Evolutionary conservation across 345 rosid genomes (phyloP), one percentile per base, ranked within the genome.

Genomic region (Brassica incana): DNA sequence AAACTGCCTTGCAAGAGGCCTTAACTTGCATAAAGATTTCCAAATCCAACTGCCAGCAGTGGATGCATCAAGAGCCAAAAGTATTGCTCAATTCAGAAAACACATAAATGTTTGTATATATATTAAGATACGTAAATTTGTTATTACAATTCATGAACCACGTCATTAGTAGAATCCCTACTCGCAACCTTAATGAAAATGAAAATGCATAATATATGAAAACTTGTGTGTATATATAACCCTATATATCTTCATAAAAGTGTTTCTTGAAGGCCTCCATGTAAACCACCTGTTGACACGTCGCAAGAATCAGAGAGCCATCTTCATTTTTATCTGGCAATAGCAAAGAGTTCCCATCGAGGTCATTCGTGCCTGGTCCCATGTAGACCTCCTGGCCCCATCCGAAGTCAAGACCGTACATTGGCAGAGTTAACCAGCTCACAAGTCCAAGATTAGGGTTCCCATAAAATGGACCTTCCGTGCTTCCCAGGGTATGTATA

Each of bases 401-500:
- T 33, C 94, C 90, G 30, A 88, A 90, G 78, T 90, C 91, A 40
- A 85, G 73, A 2, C 87, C 89, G 25, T 80, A 75, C 5, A 88
- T 84, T 1, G 94, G 90, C n/a, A 90, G 23, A 8, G 85, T 82
- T 73, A 87, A 52, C 93, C 91, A 90, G 59, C 94, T 90, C 23
- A 86, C 89, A 15, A 88, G 82, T 61, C 85, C 89, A 5, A 90
- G 81, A 67, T 90, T 90, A 54, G 94, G 94, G 77, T 85, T 90
- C 35, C 94, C 94, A 20, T 80, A 85, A 27, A 87, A 90, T 1
- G 90, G 88, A 6, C 86, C 90, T 58, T 82, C 84, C 20, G 48
- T 75, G 40, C 90, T 81, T 61, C 84, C 87, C 64, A 80, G 35
- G 11, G 89, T 84, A 78, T 84, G 84, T 6, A 88, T 8, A n/a